Evolutionary conservation across 1,139 yeast species (phyloP).

Genomic region (Yamadazyma trypodendri): DNA sequence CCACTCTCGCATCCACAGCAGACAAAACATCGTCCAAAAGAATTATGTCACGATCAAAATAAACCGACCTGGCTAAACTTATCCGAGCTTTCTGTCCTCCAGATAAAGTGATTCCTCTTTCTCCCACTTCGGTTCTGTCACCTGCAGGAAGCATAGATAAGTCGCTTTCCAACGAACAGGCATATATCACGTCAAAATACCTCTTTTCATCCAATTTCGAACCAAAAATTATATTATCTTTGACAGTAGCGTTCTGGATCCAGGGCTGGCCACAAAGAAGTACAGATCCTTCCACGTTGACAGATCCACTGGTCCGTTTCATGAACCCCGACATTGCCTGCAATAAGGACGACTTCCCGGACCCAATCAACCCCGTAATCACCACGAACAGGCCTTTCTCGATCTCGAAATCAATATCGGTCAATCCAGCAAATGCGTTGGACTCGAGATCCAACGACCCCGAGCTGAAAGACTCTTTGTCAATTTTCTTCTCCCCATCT

Average conservation of each 20-base stretch:
- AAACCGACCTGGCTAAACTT: constrained; percentile 46
- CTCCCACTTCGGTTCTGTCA: constrained; percentile 48
- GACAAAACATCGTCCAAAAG: constrained; percentile 47
- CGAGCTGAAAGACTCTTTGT: neutral
- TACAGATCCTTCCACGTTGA: constrained; percentile 39
- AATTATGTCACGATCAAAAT: constrained; percentile 38
- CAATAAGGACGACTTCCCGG: constrained; percentile 66
- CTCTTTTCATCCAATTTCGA: constrained; percentile 23
- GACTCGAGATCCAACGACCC: neutral
- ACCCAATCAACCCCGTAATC: constrained; percentile 69
- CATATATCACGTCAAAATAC: constrained; percentile 32
- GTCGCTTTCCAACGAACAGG: constrained; percentile 40
- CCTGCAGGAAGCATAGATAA: constrained; percentile 42
- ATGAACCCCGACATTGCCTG: constrained; percentile 58
- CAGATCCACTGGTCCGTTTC: constrained; percentile 41
- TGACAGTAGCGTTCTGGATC: constrained; percentile 45
- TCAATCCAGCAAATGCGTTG: constrained; percentile 28
- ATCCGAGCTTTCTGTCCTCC: constrained; percentile 53
- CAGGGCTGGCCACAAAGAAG: constrained; percentile 53
- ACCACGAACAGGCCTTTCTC: constrained; percentile 64
- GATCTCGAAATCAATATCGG: constrained; percentile 42
- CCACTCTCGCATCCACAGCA: constrained; percentile 53
- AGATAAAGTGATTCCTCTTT: constrained; percentile 47
- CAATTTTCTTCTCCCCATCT: too few relatives aligned
- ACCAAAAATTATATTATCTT: constrained; percentile 40